These are phyloP conservation scores for Delitschia confertaspora DNA, from an alignment of 495 filamentous ascomycete genomes.

Conservation along the genomic window DNA sequence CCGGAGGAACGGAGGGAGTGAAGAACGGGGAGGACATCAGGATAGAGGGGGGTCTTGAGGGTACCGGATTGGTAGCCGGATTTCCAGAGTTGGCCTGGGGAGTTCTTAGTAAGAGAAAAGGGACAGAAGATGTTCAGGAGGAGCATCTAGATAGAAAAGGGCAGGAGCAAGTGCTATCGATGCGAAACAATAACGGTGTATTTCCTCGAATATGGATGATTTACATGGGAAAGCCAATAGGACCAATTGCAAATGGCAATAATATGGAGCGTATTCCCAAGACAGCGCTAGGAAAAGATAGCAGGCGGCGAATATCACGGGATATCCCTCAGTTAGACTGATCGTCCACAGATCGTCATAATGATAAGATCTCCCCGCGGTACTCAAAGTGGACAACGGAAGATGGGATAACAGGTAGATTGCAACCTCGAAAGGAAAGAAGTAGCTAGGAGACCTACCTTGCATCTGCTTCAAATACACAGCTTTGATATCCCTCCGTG, in stretches of 20 bases:
- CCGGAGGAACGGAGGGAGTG: constrained; percentile 42
- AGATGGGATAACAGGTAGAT: too few relatives aligned
- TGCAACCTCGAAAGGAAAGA: constrained; percentile 1
- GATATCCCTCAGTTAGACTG: too few relatives aligned
- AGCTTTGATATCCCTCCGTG: constrained; percentile 56
- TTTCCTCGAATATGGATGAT: too few relatives aligned
- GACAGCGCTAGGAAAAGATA: constrained; percentile 11
- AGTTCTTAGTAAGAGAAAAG: constrained; percentile 12
- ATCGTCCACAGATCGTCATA: too few relatives aligned
- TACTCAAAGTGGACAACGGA: too few relatives aligned
- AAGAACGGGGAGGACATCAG: constrained; percentile 53
- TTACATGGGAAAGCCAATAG: too few relatives aligned
- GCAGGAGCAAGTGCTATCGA: too few relatives aligned
- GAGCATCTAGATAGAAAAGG: too few relatives aligned
- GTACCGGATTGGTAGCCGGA: constrained; percentile 53
- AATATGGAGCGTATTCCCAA: not conserved
- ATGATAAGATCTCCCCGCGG: too few relatives aligned
- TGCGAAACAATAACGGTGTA: too few relatives aligned
- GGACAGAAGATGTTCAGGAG: not conserved
- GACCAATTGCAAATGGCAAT: not conserved
- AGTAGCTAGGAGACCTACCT: constrained; percentile 25
- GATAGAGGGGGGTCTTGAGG: constrained; percentile 57
- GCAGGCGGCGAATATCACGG: too few relatives aligned
- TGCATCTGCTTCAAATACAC: constrained; percentile 63
- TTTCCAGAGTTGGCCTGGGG: constrained; percentile 55